Base-by-base conservation (phyloP, 1,139 yeast genomes). In the Debaryomyces udenii region DNA sequence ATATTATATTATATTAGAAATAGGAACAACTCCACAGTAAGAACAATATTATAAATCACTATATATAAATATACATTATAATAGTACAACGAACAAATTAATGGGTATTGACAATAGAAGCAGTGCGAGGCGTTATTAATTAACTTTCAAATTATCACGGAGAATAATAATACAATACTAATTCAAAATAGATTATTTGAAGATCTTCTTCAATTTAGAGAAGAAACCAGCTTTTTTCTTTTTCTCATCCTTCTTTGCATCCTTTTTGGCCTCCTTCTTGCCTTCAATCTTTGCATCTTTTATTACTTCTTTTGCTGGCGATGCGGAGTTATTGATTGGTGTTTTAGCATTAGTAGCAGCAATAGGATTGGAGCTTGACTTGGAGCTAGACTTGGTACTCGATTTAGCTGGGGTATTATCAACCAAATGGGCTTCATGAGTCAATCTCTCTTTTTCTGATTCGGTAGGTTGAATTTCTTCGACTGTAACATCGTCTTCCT, bases 401-500 rank as follows among this genome's bases (percentile, higher is more conserved):
- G 50, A 41, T 39, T 41, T 38, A 36, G 48, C 36, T 23, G 45
- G 39, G 23, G 42, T 35, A 23, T 46, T 44, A n/a, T 42, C 43
- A 34, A 46, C 39, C 7, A 56, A 49, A 17, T 62, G 54, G 31
- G 73, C 75, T 50, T 68, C 66, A 43, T 57, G 56, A 30, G 68
- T 59, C 37, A 66, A 61, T 52, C 61, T 59, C 37, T 57, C 63
- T 33, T 61, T 62, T 55, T 68, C 72, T 18, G 68, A 61, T 46
- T 59, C 64, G 26, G 75, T 65, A 16, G 77, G 77, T 53, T 68
- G 56, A 50, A 70, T 67, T 55, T 72, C 76, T 55, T 72, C 76
- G 31, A 71, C 61, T 24, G 66, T 62, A 13, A 69, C 73, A 40
- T 64, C 70, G 35, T 61, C 62, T 11, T 70, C 69, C 49, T 65